These are phyloP conservation scores for Tillandsia leiboldiana DNA, from an alignment of 176 grass and related monocot genomes.

Conservation along the genomic window DNA sequence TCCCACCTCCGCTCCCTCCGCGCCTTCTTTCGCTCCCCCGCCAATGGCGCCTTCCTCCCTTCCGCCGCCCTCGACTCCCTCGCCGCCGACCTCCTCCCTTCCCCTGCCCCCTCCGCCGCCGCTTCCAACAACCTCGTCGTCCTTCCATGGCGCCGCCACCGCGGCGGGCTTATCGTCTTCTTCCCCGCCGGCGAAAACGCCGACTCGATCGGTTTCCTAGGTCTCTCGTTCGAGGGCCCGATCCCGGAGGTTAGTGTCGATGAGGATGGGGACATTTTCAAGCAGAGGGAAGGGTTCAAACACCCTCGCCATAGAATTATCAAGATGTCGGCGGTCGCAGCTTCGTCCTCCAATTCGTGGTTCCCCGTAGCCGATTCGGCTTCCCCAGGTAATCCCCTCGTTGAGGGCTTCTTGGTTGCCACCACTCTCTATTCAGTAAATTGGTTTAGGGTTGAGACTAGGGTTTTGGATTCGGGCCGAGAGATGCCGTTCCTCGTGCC, in stretches of 20 bases:
- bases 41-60: constrained; percentile 35
- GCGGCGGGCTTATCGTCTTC: constrained; percentile 25
- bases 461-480: background rate
- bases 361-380: constrained; percentile 14
- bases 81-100: constrained; percentile 13
- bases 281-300: constrained; percentile 47
- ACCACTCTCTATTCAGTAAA: constrained; percentile 59
- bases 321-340: constrained; percentile 25
- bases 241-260: constrained; percentile 7
- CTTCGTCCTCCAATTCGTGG: background rate
- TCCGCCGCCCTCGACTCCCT: constrained; percentile 16
- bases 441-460: constrained; percentile 60
- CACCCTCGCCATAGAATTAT: constrained; percentile 47
- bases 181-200: constrained; percentile 51
- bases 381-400: background rate
- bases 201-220: constrained; percentile 33
- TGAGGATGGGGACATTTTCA: constrained; percentile 24
- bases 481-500: constrained; percentile 26
- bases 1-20: constrained; percentile 23
- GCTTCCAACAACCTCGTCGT: constrained; percentile 10
- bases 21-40: constrained; percentile 22
- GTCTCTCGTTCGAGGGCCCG: background rate
- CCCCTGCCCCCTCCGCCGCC: constrained; percentile 2
- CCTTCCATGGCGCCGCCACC: constrained; percentile 13
- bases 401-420: constrained; percentile 59